These are phyloP conservation scores for Phytophthora agathidicida DNA, from an alignment of 352 stramenopile genomes.

Conservation along the genomic window DNA sequence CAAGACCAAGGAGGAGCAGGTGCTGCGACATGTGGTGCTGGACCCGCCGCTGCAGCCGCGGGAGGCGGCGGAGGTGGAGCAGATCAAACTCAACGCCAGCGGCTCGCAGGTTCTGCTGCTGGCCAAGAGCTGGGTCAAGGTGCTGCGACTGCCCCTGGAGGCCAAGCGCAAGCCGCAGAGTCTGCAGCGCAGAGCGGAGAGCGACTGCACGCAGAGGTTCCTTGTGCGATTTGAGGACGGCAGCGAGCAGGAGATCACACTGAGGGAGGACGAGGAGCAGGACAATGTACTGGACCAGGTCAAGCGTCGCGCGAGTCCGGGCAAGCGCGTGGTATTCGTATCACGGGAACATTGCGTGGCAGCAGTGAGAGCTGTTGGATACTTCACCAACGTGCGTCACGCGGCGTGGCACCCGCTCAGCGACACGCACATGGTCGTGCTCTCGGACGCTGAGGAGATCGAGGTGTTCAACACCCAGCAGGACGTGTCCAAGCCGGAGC, in stretches of 20 bases:
- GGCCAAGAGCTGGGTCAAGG: slow-evolving; percentile 66
- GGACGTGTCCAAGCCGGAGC: slow-evolving; percentile 74
- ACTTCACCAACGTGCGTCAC: slow-evolving; percentile 61
- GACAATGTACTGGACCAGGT: slow-evolving; percentile 42
- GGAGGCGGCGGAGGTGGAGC: slow-evolving; percentile 59
- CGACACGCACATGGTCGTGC: slow-evolving; percentile 70
- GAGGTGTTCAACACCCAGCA: slow-evolving; percentile 68
- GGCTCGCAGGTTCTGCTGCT: slow-evolving; percentile 59
- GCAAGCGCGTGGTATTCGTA: slow-evolving; percentile 46
- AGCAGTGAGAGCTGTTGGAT: slow-evolving; percentile 57
- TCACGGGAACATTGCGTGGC: slow-evolving; percentile 62
- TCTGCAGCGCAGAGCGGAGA: slow-evolving; percentile 17
- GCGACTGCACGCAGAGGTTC: slow-evolving; percentile 38
- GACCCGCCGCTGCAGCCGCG: slow-evolving; percentile 57
- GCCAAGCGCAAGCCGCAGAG: slow-evolving; percentile 20
- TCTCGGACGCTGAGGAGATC: slow-evolving; percentile 81
- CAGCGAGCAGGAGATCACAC: slow-evolving; percentile 28
- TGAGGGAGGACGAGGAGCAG: slow-evolving; percentile 20
- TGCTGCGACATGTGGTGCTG: slow-evolving; percentile 60
- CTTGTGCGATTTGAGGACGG: slow-evolving; percentile 59
- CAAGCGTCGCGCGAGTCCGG: slow-evolving; percentile 20
- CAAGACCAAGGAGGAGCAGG: slow-evolving; percentile 8
- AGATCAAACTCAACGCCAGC: slow-evolving; percentile 64
- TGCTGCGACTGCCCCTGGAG: slow-evolving; percentile 51
- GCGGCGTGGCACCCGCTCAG: slow-evolving; percentile 77